phyloP scores from a whole-genome alignment of 1,284 basidiomycete species.

The Leccinum subrobustum region DNA sequence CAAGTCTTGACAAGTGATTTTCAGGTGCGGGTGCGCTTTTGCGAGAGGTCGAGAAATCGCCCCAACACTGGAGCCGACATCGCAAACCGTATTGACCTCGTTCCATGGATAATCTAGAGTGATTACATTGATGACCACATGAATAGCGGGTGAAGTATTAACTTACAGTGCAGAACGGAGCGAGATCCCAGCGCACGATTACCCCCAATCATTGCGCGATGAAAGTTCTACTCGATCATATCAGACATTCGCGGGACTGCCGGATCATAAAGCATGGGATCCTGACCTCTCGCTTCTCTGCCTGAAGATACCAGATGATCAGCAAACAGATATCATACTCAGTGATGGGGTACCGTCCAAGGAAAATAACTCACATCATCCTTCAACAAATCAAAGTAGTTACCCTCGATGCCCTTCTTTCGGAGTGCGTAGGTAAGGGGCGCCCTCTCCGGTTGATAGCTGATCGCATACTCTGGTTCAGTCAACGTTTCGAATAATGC shows the following conservation, averaged over 20 bases:
- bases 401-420: conserved; percentile 17
- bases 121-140: background rate
- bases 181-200: conserved; percentile 18
- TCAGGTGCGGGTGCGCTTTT: conserved; percentile 40
- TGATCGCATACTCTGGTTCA: conserved; percentile 25
- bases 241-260: background rate
- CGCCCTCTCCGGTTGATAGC: conserved; percentile 21
- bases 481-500: conserved; percentile 28
- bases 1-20: conserved; percentile 46
- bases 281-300: conserved; percentile 21
- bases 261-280: background rate
- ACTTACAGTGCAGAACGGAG: conserved; percentile 28
- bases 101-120: conserved; percentile 43
- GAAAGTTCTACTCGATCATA: conserved; percentile 15
- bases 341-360: background rate
- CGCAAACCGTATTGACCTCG: conserved; percentile 42
- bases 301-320: conserved; percentile 6
- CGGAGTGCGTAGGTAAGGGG: conserved; percentile 26
- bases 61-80: conserved; percentile 50
- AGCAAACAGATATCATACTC: background rate
- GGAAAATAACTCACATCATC: conserved; percentile 16
- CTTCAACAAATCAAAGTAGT: conserved; percentile 28
- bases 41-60: conserved; percentile 41
- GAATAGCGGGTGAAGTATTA: background rate
- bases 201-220: conserved; percentile 27